Conservation (phyloP, 2,329 filamentous ascomycete genomes). For the Colletotrichum magnum region DNA sequence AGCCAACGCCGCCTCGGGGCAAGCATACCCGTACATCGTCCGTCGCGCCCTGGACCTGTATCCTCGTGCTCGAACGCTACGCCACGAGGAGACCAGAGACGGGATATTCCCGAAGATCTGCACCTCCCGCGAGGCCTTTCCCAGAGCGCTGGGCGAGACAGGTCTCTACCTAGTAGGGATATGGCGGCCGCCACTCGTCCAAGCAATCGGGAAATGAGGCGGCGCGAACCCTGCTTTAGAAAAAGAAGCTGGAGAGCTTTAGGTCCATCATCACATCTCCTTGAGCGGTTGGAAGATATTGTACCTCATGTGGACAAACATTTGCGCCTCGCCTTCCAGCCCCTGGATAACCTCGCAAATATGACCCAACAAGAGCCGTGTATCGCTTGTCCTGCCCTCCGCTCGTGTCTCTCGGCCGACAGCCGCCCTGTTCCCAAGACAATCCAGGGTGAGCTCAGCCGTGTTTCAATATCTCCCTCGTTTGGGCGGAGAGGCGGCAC, state of each 20-base stretch:
- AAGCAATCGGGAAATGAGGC: neutral
- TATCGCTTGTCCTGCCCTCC: neutral
- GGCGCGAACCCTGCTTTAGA: neutral
- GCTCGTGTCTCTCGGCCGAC: neutral
- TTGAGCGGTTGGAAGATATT: neutral
- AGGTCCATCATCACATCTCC: neutral
- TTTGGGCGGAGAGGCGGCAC: neutral
- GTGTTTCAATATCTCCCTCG: constrained; percentile 30
- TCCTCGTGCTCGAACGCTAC: neutral
- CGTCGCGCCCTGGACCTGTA: constrained; percentile 1
- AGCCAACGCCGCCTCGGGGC: constrained; percentile 15
- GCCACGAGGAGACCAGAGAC: constrained; percentile 1
- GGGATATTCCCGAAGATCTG: constrained; percentile 27
- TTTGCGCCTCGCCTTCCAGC: neutral
- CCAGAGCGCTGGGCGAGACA: constrained; percentile 19
- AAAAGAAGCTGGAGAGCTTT: neutral
- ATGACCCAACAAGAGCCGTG: neutral
- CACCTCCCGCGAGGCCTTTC: constrained; percentile 12
- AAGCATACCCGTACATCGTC: constrained; percentile 19
- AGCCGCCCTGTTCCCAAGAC: constrained; percentile 26
- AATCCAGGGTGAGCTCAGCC: constrained; percentile 29
- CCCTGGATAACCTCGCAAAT: constrained; percentile 3
- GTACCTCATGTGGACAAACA: neutral
- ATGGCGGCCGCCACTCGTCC: neutral
- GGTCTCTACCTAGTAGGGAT: constrained; percentile 16